phyloP scores from a whole-genome alignment of 305 asterid species.

The Rubia balearica region DNA sequence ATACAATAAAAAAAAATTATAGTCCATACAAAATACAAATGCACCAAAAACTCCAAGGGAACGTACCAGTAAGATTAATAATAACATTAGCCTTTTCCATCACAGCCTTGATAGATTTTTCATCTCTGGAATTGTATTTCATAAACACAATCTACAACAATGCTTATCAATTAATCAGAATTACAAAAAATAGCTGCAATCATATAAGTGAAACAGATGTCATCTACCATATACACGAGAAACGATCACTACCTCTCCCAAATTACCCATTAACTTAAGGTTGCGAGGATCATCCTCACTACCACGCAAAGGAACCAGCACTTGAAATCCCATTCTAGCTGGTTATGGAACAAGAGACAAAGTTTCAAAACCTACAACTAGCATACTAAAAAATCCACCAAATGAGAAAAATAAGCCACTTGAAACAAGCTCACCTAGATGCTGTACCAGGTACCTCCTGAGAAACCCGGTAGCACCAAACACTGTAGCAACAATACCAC shows the following conservation, averaged over 20 bases:
- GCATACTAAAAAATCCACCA: neutral
- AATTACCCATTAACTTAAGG: conserved; percentile 98
- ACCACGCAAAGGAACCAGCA: conserved; percentile 92
- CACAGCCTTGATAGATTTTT: conserved; percentile 79
- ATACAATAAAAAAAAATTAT: conserved; percentile 16
- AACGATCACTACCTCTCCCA: conserved; percentile 68
- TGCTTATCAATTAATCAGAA: neutral
- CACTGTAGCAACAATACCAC: conserved; percentile 92
- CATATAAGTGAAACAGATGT: conserved; percentile 7
- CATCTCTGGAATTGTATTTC: conserved; percentile 89
- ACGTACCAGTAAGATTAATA: conserved; percentile 81
- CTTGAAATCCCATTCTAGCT: conserved; percentile 99
- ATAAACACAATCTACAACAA: conserved; percentile 86
- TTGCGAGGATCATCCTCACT: conserved; percentile 90
- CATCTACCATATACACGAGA: conserved; percentile 12
- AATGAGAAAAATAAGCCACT: neutral
- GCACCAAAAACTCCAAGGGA: conserved; percentile 1
- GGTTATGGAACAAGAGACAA: conserved; percentile 13
- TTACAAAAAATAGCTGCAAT: conserved; percentile 6
- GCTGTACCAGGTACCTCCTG: conserved; percentile 90
- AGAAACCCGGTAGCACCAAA: conserved; percentile 98
- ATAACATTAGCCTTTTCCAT: conserved; percentile 99
- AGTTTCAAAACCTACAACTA: neutral
- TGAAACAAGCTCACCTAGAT: conserved; percentile 49
- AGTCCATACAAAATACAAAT: neutral